Base-by-base conservation (phyloP, 2,329 filamentous ascomycete species). In the Purpureocillium takamizusanense region DNA sequence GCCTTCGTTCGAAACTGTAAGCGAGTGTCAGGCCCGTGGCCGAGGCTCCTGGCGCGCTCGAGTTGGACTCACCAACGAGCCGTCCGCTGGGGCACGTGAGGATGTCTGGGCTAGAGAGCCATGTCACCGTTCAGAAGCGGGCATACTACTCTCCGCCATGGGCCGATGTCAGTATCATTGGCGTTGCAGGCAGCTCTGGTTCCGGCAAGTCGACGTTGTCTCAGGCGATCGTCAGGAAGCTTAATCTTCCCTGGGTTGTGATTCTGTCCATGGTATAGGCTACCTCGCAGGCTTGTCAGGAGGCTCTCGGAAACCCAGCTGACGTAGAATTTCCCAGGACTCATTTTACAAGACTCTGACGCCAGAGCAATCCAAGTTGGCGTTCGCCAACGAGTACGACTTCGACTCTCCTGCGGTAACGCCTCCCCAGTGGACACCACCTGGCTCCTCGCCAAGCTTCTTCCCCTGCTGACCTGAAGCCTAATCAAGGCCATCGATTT, bases 171-270 rank as follows among this genome's bases (percentile, higher is more conserved):
- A 90, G 86, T 65, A 95, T 98, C 53, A 95, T 98, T 58, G 92
- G 88, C 36, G 83, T 98, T 51, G 90, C 92, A 47, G 92, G 92
- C 29, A 92, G 86, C 62, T 97, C 90, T 21, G 92, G 92, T 31
- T 97, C 90, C 18, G 63, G 90, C 41, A 98, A 98, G 70, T 95
- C 90, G 7, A 95, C 89, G 7, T 68, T 98, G 38, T 89, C 92
- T 25, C 77, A 94, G 57, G 87, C 90, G 46, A 95, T 98, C 51
- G 86, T 97, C 47, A 82, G 77, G 52, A 82, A 85, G 53, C 68
- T 98, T 51, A 95, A 92, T 62, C 67, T 98, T 46, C 92, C 92
- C 40, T 98, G 92, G 90, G 92, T 98, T 44, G 89, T 95, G 36
- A 95, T 98, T 62, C 65, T 98, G 51, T 94, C 89, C 31, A 97